Base-by-base conservation (phyloP, 2,329 filamentous ascomycete genomes). In the Aspergillus terreus region DNA sequence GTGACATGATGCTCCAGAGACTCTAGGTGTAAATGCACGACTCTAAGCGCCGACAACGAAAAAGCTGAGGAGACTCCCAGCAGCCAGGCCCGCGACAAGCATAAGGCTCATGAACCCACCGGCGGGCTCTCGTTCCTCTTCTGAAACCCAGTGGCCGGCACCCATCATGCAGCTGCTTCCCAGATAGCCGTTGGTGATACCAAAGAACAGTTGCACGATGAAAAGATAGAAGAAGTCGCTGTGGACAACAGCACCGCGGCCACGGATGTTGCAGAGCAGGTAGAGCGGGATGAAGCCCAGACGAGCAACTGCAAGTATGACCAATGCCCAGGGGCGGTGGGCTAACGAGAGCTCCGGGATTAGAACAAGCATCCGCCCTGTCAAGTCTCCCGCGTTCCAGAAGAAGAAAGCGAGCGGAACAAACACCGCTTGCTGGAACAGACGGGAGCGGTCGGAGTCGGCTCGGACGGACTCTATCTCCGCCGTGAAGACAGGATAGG, bases 91-190 rank as follows among this genome's bases (percentile, higher is more conserved):
- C 4, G 82, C 83, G 15, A 96, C 89, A n/a, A 97, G 81, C 69
- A 87, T 90, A 57, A 96, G 71, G 3, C 88, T 87, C 94, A 99
- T 97, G 69, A 97, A 97, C 1, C 88, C 90, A 44, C 92, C 94
- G 0, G 91, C 86, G 5, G 90, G 92, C 74, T 96, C 91, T 32
- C 88, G 80, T 75, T 99, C 92, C 9, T 86, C 84, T 1, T 86
- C 82, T 4, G 86, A 85, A 1, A 97, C 92, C 82, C 85, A 92
- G 59, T 88, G 84, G 0, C 82, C 83, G 0, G 91, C 87, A 1
- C 87, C 87, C 83, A 97, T 95, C 92, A 99, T 97, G 69, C 88
- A 90, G 60, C 82, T 87, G 51, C 88, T 90, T 27, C 88, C 87
- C 12, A 99, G 71, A 79, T 88, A 97, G 1, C 94, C 94, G 66